Conservation (phyloP, 805 yeast genomes). For the Yamadazyma laniorum region DNA sequence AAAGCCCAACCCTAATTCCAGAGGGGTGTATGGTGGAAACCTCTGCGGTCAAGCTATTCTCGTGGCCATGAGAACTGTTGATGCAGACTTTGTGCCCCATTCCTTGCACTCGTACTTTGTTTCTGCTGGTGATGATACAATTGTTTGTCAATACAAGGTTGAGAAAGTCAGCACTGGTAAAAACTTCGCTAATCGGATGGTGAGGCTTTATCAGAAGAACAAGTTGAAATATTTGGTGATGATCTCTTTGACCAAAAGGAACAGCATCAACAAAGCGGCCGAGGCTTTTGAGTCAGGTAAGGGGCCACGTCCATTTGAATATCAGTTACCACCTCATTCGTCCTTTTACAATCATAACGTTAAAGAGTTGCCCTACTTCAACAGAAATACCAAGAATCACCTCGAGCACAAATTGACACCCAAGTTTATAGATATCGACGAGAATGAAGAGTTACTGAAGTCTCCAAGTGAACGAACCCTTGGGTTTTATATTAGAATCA, state of each 20-base stretch:
- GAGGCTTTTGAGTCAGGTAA: conserved; percentile 19
- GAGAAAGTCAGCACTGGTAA: conserved; percentile 35
- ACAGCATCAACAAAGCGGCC: conserved; percentile 19
- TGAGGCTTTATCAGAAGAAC: conserved; percentile 30
- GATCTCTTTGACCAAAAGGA: conserved; percentile 35
- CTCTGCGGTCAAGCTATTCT: conserved; percentile 39
- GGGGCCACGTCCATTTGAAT: conserved; percentile 31
- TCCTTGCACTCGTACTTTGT: conserved; percentile 41
- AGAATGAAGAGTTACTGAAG: conserved; percentile 19
- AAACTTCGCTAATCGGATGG: conserved; percentile 33
- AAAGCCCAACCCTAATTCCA: conserved; percentile 29
- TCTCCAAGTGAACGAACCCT: conserved; percentile 31
- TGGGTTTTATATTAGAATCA: conserved; percentile 31
- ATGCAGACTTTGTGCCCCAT: conserved; percentile 34
- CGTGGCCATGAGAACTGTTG: conserved; percentile 35
- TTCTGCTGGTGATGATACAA: conserved; percentile 34
- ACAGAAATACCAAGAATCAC: conserved; percentile 16
- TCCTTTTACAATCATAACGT: conserved; percentile 22
- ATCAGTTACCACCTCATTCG: conserved; percentile 25
- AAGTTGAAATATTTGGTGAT: conserved; percentile 31
- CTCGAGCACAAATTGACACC: conserved; percentile 29
- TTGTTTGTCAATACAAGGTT: conserved; percentile 30
- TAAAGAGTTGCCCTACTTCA: conserved; percentile 14
- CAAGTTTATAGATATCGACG: conserved; percentile 22
- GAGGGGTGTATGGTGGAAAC: conserved; percentile 43